Evolutionary conservation across 176 grass and related monocot species (phyloP).

Genomic region (Areca catechu): DNA sequence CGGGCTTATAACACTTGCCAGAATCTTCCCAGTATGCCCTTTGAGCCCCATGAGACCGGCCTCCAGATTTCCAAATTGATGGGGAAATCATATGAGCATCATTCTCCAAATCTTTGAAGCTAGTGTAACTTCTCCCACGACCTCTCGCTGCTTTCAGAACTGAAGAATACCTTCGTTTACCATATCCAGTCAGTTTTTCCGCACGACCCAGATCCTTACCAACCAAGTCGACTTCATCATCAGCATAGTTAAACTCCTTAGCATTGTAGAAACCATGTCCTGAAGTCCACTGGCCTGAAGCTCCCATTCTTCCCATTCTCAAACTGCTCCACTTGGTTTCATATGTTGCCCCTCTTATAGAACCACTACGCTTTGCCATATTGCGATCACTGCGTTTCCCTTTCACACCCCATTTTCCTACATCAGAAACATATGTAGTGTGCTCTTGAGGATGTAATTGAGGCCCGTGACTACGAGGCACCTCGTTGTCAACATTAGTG

Average conservation of each 20-base stretch:
- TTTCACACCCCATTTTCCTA: slow-evolving; percentile 81
- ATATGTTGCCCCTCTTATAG: slow-evolving; percentile 28
- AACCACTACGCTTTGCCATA: slow-evolving; percentile 37
- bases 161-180: slow-evolving; percentile 33
- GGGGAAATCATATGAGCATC: slow-evolving; percentile 38
- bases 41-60: slow-evolving; percentile 16
- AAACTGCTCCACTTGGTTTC: slow-evolving; percentile 27
- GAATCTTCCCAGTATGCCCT: slow-evolving; percentile 37
- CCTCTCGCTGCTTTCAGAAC: slow-evolving; percentile 44
- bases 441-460: slow-evolving; percentile 46
- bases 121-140: slow-evolving; percentile 39
- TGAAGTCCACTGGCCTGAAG: slow-evolving; percentile 24
- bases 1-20: slow-evolving; percentile 31
- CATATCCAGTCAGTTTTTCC: slow-evolving; percentile 35
- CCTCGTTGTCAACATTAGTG: slow-evolving; percentile 35
- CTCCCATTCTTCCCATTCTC: slow-evolving; percentile 27
- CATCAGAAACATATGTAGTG: slow-evolving; percentile 42
- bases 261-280: slow-evolving; percentile 40
- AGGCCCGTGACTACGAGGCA: slow-evolving; percentile 23
- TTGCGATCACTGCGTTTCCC: slow-evolving; percentile 90
- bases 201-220: slow-evolving; percentile 24
- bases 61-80: slow-evolving; percentile 26
- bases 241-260: slow-evolving; percentile 50
- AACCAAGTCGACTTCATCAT: slow-evolving; percentile 38
- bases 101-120: slow-evolving; percentile 36